These are phyloP conservation scores for Saturnispora serradocipensis DNA, from an alignment of 805 yeast species.

Conservation along the genomic window DNA sequence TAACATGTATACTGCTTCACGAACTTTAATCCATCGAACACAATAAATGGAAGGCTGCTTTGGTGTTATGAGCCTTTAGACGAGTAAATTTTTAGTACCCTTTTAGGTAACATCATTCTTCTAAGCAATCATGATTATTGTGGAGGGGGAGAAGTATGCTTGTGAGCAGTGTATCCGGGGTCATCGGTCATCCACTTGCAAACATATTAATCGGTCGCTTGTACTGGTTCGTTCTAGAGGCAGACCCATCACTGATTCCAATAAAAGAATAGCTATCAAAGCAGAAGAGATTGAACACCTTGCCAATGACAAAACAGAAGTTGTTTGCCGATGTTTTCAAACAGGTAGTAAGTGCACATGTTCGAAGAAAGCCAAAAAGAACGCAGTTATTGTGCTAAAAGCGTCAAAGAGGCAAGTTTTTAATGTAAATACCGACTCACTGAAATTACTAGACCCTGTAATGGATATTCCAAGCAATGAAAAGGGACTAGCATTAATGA, in stretches of 20 bases:
- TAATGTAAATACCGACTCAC: conserved; percentile 28
- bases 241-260: conserved; percentile 57
- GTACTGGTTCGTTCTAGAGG: conserved; percentile 88
- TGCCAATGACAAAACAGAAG: not conserved
- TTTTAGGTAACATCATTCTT: not conserved
- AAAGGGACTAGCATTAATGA: conserved; percentile 25
- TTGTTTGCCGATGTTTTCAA: conserved; percentile 2
- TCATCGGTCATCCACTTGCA: conserved; percentile 81
- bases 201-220: conserved; percentile 69
- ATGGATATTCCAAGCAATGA: conserved; percentile 25
- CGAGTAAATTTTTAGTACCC: not conserved
- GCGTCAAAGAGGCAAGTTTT: conserved; percentile 30
- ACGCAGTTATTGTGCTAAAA: conserved; percentile 25
- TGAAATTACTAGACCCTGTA: conserved; percentile 27
- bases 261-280: conserved; percentile 50
- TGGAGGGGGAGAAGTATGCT: conserved; percentile 72
- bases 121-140: conserved; percentile 50
- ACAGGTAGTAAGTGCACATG: not conserved
- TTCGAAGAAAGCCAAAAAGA: conserved; percentile 8
- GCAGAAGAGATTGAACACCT: conserved; percentile 30
- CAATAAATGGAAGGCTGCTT: not conserved
- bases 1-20: not conserved
- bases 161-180: conserved; percentile 88
- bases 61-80: not conserved
- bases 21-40: not conserved